Conservation (phyloP, 805 yeast species). For the Scheffersomyces amazonensis region DNA sequence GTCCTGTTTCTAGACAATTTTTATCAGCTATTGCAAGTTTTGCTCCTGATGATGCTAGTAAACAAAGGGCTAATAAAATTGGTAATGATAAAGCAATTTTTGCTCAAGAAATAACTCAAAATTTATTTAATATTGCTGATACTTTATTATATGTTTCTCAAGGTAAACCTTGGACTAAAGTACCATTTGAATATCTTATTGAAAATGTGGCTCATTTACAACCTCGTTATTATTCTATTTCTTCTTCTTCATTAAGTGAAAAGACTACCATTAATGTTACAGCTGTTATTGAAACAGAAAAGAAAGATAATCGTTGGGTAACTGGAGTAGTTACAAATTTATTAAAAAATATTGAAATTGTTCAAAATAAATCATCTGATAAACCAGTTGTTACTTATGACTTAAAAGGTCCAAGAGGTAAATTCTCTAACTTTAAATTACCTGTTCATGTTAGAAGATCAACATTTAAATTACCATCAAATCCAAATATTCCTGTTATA, state of each 20-base stretch:
- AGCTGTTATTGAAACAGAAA: slow-evolving; percentile 81
- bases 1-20: slow-evolving; percentile 89
- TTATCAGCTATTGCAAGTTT: slow-evolving; percentile 70
- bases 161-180: slow-evolving; percentile 65
- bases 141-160: slow-evolving; percentile 59
- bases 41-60: slow-evolving; percentile 68
- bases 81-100: slow-evolving; percentile 69
- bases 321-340: slow-evolving; percentile 92
- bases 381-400: slow-evolving; percentile 59
- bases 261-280: slow-evolving; percentile 78
- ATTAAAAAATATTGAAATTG: slow-evolving; percentile 65
- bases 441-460: slow-evolving; percentile 96
- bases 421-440: slow-evolving; percentile 52
- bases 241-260: slow-evolving; percentile 80
- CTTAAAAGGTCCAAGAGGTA: slow-evolving; percentile 78
- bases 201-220: slow-evolving; percentile 80
- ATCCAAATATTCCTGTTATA: slow-evolving; percentile 78
- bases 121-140: slow-evolving; percentile 73
- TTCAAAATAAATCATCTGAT: slow-evolving; percentile 46
- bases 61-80: slow-evolving; percentile 47
- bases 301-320: slow-evolving; percentile 19
- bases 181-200: slow-evolving; percentile 81
- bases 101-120: slow-evolving; percentile 58
- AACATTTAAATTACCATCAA: slow-evolving; percentile 87
- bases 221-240: slow-evolving; percentile 95